Conservation (phyloP, 768 basidiomycete species). For the Termitomyces sp. region DNA sequence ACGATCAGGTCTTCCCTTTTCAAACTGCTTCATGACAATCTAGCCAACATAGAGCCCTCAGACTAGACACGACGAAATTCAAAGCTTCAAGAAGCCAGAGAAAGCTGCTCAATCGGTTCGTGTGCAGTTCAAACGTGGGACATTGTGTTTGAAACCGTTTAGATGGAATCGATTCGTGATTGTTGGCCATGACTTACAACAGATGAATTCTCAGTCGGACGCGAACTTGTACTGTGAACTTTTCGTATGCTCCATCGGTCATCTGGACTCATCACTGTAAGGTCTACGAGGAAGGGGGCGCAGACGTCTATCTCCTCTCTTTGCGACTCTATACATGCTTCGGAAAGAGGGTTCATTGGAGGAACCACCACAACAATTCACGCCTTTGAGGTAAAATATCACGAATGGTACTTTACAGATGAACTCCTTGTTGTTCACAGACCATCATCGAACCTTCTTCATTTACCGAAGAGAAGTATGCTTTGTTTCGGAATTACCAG, state of each 20-base stretch:
- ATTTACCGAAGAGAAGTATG: slow-evolving; percentile 76
- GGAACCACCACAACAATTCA: slow-evolving; percentile 32
- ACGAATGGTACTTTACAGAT: not conserved
- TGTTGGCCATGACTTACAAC: slow-evolving; percentile 31
- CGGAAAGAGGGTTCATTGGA: slow-evolving; percentile 38
- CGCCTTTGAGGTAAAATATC: slow-evolving; percentile 49
- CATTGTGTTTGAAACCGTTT: not conserved
- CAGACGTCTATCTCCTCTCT: slow-evolving; percentile 34
- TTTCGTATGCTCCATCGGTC: not conserved
- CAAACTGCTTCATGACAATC: slow-evolving; percentile 3
- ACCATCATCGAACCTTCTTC: slow-evolving; percentile 71
- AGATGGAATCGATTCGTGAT: slow-evolving; percentile 75
- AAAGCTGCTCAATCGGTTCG: slow-evolving; percentile 65
- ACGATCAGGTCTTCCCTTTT: slow-evolving; percentile 66
- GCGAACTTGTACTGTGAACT: slow-evolving; percentile 1
- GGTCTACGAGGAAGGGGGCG: slow-evolving; percentile 10
- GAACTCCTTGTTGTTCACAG: slow-evolving; percentile 30
- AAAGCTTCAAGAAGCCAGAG: slow-evolving; percentile 69
- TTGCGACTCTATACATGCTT: slow-evolving; percentile 43
- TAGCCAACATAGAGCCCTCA: slow-evolving; percentile 19
- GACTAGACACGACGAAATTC: slow-evolving; percentile 63
- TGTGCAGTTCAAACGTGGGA: not conserved
- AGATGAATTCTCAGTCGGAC: slow-evolving; percentile 20
- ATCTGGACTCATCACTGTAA: not conserved
- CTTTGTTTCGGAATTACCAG: slow-evolving; percentile 76